Conservation (phyloP, 106 monocot species). For the Allium sativum region DNA sequence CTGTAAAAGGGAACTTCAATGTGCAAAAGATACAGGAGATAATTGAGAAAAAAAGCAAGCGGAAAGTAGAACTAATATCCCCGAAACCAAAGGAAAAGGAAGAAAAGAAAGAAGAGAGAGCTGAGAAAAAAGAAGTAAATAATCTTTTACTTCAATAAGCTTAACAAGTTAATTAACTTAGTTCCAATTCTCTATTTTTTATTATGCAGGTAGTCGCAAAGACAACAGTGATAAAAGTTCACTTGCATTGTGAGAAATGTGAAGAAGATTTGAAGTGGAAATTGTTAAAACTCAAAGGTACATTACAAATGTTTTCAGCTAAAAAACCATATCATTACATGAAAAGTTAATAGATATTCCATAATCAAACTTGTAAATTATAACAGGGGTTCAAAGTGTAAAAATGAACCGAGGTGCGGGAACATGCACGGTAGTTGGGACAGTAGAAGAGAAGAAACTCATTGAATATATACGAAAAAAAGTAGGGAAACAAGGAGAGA, state of each 20-base stretch:
- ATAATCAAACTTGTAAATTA: neutral
- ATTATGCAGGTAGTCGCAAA: conserved; percentile 30
- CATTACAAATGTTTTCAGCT: no score
- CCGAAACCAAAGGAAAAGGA: conserved; percentile 44
- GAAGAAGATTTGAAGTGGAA: conserved; percentile 34
- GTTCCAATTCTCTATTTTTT: neutral
- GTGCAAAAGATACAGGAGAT: conserved; percentile 36
- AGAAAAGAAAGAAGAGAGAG: conserved; percentile 16
- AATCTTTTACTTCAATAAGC: neutral
- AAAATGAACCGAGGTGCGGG: conserved; percentile 11
- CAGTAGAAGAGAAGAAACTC: conserved; percentile 10
- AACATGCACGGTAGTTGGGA: conserved; percentile 12
- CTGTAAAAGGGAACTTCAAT: conserved; percentile 54
- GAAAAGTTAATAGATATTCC: neutral
- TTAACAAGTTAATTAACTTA: neutral
- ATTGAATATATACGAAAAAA: conserved; percentile 19
- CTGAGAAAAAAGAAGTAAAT: conserved; percentile 55
- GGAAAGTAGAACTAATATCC: conserved; percentile 52
- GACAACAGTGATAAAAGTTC: conserved; percentile 52
- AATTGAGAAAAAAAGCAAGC: conserved; percentile 38
- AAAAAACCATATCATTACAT: no score
- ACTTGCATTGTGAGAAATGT: conserved; percentile 63
- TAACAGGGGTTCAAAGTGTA: conserved; percentile 20
- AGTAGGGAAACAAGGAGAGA: conserved; percentile 4
- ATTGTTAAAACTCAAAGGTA: conserved; percentile 60